Evolutionary conservation across 306 rosid genomes (phyloP).

Genomic region (Styphnolobium japonicum): DNA sequence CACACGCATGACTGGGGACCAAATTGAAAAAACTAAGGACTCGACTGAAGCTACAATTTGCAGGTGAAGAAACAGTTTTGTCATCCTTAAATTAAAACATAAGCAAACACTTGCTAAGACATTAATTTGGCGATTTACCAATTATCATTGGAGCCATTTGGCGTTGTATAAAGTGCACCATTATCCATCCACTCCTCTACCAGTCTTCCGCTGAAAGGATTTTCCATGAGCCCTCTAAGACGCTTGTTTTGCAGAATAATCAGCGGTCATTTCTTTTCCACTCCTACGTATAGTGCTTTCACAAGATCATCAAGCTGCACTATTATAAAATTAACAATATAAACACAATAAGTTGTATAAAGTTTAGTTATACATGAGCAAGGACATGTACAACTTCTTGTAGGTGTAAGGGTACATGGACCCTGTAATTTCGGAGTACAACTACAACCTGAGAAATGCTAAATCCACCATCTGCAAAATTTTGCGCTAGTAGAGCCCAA

Average conservation of each 20-base stretch:
- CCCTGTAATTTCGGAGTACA: conserved; percentile 14
- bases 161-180: conserved; percentile 77
- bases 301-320: conserved; percentile 82
- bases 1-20: not conserved
- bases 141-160: conserved; percentile 89
- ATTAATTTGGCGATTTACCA: no score
- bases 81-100: not conserved
- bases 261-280: conserved; percentile 75
- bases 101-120: not conserved
- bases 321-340: conserved; percentile 32
- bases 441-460: conserved; percentile 85
- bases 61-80: conserved; percentile 2
- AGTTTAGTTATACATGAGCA: not conserved
- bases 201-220: conserved; percentile 55
- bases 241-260: conserved; percentile 83
- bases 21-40: not conserved
- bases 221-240: conserved; percentile 56
- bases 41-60: not conserved
- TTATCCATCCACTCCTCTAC: conserved; percentile 75
- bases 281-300: conserved; percentile 56
- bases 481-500: conserved; percentile 94
- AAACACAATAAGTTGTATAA: conserved; percentile 31
- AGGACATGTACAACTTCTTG: not conserved
- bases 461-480: conserved; percentile 92
- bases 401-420: not conserved